phyloP scores from a whole-genome alignment of 192 early-diverging fungal genomes.

The Umbelopsis isabellina region DNA sequence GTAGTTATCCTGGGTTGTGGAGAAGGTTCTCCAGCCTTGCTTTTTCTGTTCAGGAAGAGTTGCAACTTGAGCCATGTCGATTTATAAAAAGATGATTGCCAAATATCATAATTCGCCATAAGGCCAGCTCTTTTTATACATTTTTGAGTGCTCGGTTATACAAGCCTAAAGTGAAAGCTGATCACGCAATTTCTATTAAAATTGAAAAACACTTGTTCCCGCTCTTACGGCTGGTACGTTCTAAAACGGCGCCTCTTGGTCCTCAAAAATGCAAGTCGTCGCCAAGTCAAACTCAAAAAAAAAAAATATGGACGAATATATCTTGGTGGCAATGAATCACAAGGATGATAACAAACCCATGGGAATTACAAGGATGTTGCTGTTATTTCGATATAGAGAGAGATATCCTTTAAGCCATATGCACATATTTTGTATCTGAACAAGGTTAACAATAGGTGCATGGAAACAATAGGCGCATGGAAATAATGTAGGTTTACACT shows the following conservation, averaged over 20 bases:
- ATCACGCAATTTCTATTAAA: slow-evolving; percentile 18
- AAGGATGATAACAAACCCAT: slow-evolving; percentile 18
- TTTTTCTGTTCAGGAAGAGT: background rate
- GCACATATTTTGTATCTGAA: background rate
- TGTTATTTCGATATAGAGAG: too few relatives aligned
- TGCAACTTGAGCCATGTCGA: slow-evolving; percentile 4
- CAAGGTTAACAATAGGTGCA: too few relatives aligned
- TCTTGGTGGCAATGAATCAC: slow-evolving; percentile 6
- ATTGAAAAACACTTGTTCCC: background rate
- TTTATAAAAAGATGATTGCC: background rate
- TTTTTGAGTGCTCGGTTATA: background rate
- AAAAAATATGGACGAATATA: slow-evolving; percentile 19
- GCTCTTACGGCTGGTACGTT: background rate
- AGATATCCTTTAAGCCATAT: background rate
- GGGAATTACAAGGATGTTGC: background rate
- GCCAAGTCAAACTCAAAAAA: slow-evolving; percentile 25
- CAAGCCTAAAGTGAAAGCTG: background rate
- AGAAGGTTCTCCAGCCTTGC: slow-evolving; percentile 26
- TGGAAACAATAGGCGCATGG: too few relatives aligned
- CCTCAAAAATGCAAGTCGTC: slow-evolving; percentile 7
- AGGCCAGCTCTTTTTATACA: background rate
- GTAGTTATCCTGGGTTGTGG: slow-evolving; percentile 5
- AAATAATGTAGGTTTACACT: too few relatives aligned
- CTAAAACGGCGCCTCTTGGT: background rate
- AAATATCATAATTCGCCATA: too few relatives aligned